A percentile compares a stretch with the other conserved stretches of the same genome.
These are phyloP conservation scores for Cladorrhinum samala DNA, from an alignment of 495 filamentous ascomycete genomes.

Conservation along the genomic window DNA sequence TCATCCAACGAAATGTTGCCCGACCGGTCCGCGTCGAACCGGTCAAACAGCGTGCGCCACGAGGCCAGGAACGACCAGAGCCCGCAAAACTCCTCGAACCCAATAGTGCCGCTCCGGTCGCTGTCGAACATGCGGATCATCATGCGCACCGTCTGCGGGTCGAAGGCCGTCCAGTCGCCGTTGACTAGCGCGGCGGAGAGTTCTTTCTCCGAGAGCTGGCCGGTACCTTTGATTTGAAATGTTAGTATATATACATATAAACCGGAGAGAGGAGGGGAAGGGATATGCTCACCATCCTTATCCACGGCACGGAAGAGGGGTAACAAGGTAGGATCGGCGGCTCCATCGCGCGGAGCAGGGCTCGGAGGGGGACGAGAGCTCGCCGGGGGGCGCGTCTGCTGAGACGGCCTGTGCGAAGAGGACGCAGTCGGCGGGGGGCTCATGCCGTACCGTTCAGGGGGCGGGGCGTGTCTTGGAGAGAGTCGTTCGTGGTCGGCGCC, in stretches of 20 bases:
- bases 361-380: slow-evolving; percentile 60
- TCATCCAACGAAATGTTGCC: slow-evolving; percentile 83
- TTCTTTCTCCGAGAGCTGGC: slow-evolving; percentile 79
- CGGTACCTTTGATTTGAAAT: slow-evolving; percentile 52
- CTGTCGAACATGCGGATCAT: slow-evolving; percentile 99
- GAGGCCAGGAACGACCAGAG: slow-evolving; percentile 92
- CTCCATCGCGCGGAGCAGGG: slow-evolving; percentile 52
- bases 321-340: slow-evolving; percentile 66
- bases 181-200: slow-evolving; percentile 91
- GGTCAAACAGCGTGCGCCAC: slow-evolving; percentile 91
- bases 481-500: slow-evolving; percentile 7
- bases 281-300: slow-evolving; percentile 53
- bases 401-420: slow-evolving; percentile 39
- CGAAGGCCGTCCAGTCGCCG: slow-evolving; percentile 89
- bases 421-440: slow-evolving; percentile 28
- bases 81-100: slow-evolving; percentile 91
- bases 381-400: slow-evolving; percentile 47
- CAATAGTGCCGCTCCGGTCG: slow-evolving; percentile 80
- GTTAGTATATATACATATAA: not conserved
- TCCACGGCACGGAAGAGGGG: slow-evolving; percentile 90
- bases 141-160: slow-evolving; percentile 94
- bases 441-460: slow-evolving; percentile 21
- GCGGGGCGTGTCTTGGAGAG: slow-evolving; percentile 16
- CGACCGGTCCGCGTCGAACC: slow-evolving; percentile 82
- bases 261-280: not conserved